Base-by-base conservation (phyloP, 306 rosid genomes). In the Chamaecrista fasciculata region DNA sequence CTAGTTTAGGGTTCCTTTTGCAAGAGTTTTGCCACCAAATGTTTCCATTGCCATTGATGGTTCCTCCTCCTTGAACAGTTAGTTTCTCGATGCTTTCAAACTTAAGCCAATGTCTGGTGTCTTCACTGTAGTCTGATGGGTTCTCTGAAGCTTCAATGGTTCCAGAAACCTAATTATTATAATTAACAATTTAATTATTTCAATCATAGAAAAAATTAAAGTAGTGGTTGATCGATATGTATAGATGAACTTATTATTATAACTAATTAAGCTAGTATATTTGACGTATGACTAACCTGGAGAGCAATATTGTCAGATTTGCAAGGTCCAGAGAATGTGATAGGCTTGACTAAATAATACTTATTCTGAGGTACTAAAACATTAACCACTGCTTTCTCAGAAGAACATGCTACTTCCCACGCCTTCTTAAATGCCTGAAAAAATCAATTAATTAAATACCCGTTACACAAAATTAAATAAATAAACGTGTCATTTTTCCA, bases 11-110 rank as follows among this genome's bases (percentile, higher is more conserved):
- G 40, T 77, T 67, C 19, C 2, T 75, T 71, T 80, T 82, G 89
- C 97, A 91, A 26, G 97, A 87, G 63, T 79, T 85, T 53, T 82
- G 55, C 97, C 97, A 91, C 97, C 97, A 91, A 0, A 53, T 66
- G 23, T 82, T 49, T 57, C 97, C 97, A 46, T 86, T 87, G 33
- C 97, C 97, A 70, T 87, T 39, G 69, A 91, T 71, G 72, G 84
- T 86, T 81, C 97, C 97, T 49, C 83, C 89, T 66, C 97, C 95
- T 7, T 75, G 71, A 16, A 91, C 70, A 0, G 75, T 14, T 40
- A 90, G 52, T 48, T 77, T 75, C 6, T 69, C n/a, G 67, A 87
- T 66, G 39, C 55, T 44, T 4, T 84, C 78, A 20, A 91, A 91
- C 21, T 33, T 28, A 18, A 91, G 71, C 95, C 95, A 91, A 62